phyloP scores from a whole-genome alignment of 2,329 filamentous ascomycete species.

The Microcyclosporella mali region DNA sequence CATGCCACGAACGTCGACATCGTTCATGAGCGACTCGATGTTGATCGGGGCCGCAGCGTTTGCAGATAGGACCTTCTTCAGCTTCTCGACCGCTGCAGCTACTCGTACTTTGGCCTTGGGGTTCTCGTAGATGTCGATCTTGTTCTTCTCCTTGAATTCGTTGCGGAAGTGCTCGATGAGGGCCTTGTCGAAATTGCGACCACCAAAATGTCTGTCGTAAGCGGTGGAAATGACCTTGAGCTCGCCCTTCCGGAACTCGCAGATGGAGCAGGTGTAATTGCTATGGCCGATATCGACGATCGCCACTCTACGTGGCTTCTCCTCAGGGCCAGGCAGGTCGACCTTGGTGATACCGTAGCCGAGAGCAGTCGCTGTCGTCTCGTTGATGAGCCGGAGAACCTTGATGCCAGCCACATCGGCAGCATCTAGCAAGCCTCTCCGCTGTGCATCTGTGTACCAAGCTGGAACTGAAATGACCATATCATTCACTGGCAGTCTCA shows the following conservation, averaged over 20 bases:
- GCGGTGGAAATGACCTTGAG: slow-evolving; percentile 86
- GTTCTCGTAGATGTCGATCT: slow-evolving; percentile 89
- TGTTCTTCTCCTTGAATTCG: slow-evolving; percentile 97
- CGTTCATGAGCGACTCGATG: slow-evolving; percentile 98
- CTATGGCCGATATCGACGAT: slow-evolving; percentile 96
- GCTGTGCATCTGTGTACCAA: slow-evolving; percentile 96
- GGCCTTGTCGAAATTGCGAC: slow-evolving; percentile 93
- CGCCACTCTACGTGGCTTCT: slow-evolving; percentile 83
- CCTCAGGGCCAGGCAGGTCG: slow-evolving; percentile 79
- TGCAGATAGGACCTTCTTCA: slow-evolving; percentile 97
- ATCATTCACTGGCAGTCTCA: slow-evolving; percentile 86
- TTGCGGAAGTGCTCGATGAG: slow-evolving; percentile 89
- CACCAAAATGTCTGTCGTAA: slow-evolving; percentile 93
- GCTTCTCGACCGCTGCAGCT: slow-evolving; percentile 83
- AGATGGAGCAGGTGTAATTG: slow-evolving; percentile 89
- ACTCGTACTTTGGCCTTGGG: slow-evolving; percentile 84
- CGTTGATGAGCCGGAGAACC: slow-evolving; percentile 90
- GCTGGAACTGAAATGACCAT: slow-evolving; percentile 89
- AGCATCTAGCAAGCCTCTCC: slow-evolving; percentile 81
- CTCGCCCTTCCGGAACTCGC: slow-evolving; percentile 97
- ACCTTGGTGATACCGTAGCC: slow-evolving; percentile 98
- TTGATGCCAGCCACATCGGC: slow-evolving; percentile 91
- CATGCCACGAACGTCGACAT: slow-evolving; percentile 82
- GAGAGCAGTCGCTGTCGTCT: slow-evolving; percentile 91
- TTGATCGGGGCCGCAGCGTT: slow-evolving; percentile 89